Evolutionary conservation across 352 stramenopile genomes (phyloP).

Genomic region (Globisporangium parvum): DNA sequence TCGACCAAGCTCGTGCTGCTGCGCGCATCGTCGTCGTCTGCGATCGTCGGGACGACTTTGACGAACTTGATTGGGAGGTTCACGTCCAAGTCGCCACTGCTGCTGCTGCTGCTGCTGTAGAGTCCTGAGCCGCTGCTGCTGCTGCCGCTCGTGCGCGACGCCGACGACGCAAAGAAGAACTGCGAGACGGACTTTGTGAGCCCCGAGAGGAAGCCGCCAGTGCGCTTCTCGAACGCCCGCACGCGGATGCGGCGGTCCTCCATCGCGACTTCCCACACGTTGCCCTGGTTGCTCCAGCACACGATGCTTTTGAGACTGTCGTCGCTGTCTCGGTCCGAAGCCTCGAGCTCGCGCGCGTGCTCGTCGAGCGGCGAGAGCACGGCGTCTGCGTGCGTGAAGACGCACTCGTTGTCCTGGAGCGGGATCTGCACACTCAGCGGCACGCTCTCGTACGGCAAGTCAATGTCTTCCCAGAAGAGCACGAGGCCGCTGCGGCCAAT

Average conservation of each 20-base stretch:
- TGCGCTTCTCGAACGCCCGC: conserved; percentile 64
- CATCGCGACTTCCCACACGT: conserved; percentile 74
- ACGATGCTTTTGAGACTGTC: conserved; percentile 51
- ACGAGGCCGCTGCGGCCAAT: conserved; percentile 56
- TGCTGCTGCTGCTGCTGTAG: neutral
- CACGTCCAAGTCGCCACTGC: conserved; percentile 28
- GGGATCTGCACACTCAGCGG: conserved; percentile 77
- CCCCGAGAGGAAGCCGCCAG: conserved; percentile 53
- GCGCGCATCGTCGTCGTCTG: conserved; percentile 11
- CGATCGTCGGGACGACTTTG: conserved; percentile 31
- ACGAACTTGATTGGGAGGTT: conserved; percentile 52
- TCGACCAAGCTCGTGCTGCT: conserved; percentile 14
- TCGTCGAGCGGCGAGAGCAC: conserved; percentile 12
- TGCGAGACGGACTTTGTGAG: conserved; percentile 70
- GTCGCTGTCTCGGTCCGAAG: neutral
- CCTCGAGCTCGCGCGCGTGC: neutral
- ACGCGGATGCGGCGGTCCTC: conserved; percentile 77
- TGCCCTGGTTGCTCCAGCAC: conserved; percentile 76
- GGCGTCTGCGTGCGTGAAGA: conserved; percentile 41
- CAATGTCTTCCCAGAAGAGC: conserved; percentile 81
- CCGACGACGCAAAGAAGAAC: conserved; percentile 62
- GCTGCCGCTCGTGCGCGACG: conserved; percentile 20
- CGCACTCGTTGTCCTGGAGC: conserved; percentile 38
- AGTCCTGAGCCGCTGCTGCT: neutral
- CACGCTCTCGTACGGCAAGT: conserved; percentile 68